Evolutionary conservation across 345 rosid genomes (phyloP).

Genomic region (Alliaria petiolata): DNA sequence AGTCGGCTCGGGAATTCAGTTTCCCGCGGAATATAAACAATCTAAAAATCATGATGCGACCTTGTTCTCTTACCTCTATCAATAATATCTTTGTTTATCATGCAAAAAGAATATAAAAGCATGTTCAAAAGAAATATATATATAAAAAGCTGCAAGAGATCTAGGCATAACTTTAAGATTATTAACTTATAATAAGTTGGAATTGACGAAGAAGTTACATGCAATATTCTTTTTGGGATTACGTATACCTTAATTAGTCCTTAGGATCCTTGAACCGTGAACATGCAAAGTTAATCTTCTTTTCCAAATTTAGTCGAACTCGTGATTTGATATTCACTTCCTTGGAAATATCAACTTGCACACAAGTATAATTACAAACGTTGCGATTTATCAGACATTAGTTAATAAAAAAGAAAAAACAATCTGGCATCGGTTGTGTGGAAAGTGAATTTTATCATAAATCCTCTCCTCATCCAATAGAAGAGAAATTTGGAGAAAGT

Average conservation of each 20-base stretch:
- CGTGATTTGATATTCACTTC: neutral
- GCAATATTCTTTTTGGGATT: neutral
- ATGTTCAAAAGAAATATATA: too few species aligned
- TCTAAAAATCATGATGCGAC: too few species aligned
- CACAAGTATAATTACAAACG: neutral
- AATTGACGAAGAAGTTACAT: neutral
- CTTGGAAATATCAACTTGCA: neutral
- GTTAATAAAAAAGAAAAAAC: neutral
- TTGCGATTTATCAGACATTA: neutral
- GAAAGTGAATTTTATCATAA: neutral
- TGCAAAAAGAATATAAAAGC: neutral
- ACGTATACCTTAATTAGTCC: too few species aligned
- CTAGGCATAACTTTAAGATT: neutral
- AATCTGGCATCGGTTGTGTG: neutral
- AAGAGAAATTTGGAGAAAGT: slow-evolving; percentile 4
- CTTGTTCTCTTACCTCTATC: neutral
- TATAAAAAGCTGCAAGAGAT: neutral
- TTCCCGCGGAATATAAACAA: too few species aligned
- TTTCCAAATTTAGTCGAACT: neutral
- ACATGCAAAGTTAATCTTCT: neutral
- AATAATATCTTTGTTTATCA: neutral
- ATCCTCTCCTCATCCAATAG: neutral
- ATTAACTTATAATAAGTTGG: too few species aligned
- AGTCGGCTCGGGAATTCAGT: too few species aligned
- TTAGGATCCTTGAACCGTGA: neutral